A percentile compares a stretch with the other conserved stretches of the same genome.
These are phyloP conservation scores for Schizophyllum commune DNA, from an alignment of 1,284 basidiomycete genomes.

Conservation along the genomic window DNA sequence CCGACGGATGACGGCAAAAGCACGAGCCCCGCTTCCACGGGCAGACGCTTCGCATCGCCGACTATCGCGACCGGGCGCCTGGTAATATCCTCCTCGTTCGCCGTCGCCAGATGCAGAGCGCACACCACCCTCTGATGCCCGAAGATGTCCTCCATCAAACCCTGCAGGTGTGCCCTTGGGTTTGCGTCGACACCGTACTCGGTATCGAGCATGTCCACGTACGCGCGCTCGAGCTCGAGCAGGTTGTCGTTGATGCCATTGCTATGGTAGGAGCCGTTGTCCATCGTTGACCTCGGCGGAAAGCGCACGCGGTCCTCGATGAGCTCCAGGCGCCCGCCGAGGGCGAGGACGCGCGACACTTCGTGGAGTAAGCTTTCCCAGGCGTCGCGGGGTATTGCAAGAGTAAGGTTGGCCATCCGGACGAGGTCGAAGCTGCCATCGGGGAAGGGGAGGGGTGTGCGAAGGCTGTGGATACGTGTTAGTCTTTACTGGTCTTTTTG, in stretches of 20 bases:
- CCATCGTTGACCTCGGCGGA: constrained; percentile 37
- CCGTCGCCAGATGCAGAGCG: not conserved
- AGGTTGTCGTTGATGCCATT: constrained; percentile 12
- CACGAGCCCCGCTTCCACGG: too few relatives aligned
- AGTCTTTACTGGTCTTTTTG: not conserved
- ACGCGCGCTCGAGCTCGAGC: constrained; percentile 19
- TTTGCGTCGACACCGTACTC: constrained; percentile 21
- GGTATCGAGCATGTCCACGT: constrained; percentile 20
- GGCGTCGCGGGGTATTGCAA: constrained; percentile 47
- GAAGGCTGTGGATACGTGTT: constrained; percentile 32
- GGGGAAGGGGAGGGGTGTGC: constrained; percentile 48
- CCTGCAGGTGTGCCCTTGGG: not conserved
- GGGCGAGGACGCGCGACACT: constrained; percentile 51
- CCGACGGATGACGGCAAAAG: too few relatives aligned
- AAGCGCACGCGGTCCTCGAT: constrained; percentile 66
- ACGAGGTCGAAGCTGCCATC: constrained; percentile 60
- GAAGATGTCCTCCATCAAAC: not conserved
- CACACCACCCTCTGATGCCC: not conserved
- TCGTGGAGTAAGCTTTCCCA: constrained; percentile 56
- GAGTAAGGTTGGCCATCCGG: constrained; percentile 56
- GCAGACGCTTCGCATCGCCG: constrained; percentile 21
- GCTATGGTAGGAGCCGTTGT: constrained; percentile 7
- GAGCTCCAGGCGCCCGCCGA: constrained; percentile 56
- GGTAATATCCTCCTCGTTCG: constrained; percentile 6
- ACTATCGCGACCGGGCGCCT: constrained; percentile 9